Evolutionary conservation across 352 stramenopile genomes (phyloP).

Genomic region (Pythium scleroteichum): DNA sequence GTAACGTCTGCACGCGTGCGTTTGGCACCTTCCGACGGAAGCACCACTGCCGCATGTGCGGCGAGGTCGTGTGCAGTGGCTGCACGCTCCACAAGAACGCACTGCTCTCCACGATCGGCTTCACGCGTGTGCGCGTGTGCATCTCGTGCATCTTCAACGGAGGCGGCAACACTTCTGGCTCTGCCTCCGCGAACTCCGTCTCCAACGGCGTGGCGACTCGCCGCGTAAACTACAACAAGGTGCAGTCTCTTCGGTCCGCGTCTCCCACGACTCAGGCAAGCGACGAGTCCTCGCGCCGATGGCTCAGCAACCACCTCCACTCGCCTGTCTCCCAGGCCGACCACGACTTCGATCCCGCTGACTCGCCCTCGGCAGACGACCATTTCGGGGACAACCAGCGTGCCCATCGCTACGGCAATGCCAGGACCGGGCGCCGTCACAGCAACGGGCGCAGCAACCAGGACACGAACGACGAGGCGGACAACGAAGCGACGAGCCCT

Average conservation of each 20-base stretch:
- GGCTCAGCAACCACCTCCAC: conserved; percentile 64
- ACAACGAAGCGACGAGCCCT: conserved; percentile 24
- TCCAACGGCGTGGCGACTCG: not conserved
- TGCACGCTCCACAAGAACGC: conserved; percentile 79
- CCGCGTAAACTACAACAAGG: conserved; percentile 17
- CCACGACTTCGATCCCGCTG: conserved; percentile 36
- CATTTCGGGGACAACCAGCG: conserved; percentile 32
- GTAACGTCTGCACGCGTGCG: conserved; percentile 73
- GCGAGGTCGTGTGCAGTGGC: conserved; percentile 79
- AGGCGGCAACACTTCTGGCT: conserved; percentile 24
- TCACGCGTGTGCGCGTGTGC: conserved; percentile 77
- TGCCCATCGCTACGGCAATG: conserved; percentile 6
- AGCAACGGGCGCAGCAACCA: conserved; percentile 27
- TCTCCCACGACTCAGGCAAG: conserved; percentile 33
- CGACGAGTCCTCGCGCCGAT: conserved; percentile 46
- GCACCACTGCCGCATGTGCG: conserved; percentile 87
- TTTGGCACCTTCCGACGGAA: conserved; percentile 85
- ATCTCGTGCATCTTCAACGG: conserved; percentile 75
- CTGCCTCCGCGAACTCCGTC: not conserved
- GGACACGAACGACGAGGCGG: conserved; percentile 28
- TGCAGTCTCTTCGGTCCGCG: conserved; percentile 18
- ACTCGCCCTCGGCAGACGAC: conserved; percentile 21
- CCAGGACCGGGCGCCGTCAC: conserved; percentile 12
- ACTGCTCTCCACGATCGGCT: conserved; percentile 45
- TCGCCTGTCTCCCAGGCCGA: conserved; percentile 54